A percentile compares a stretch with the other conserved stretches of the same genome.
phyloP scores from a whole-genome alignment of 768 basidiomycete genomes.

The Saitozyma sp. region DNA sequence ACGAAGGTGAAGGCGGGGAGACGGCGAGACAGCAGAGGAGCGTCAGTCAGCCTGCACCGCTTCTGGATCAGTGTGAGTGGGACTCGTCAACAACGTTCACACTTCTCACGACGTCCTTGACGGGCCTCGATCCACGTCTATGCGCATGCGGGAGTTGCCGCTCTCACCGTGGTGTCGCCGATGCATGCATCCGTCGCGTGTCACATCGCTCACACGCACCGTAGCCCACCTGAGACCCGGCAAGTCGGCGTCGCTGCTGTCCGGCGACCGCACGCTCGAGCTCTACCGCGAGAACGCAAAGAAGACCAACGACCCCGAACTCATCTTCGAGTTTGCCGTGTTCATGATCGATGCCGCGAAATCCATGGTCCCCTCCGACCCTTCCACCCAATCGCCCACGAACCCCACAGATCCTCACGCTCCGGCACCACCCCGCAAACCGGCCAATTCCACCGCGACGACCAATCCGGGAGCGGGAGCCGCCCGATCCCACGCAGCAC shows the following conservation, averaged over 20 bases:
- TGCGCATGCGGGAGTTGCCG: no score
- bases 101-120: no score
- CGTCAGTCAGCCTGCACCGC: constrained; percentile 32
- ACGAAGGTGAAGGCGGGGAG: constrained; percentile 2
- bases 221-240: constrained; percentile 82
- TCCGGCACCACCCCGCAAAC: constrained; percentile 15
- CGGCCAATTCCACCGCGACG: constrained; percentile 12
- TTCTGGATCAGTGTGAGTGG: constrained; percentile 51
- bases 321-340: constrained; percentile 97
- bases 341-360: constrained; percentile 99
- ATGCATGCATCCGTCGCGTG: no score
- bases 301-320: constrained; percentile 95
- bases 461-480: constrained; percentile 1
- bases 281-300: constrained; percentile 97
- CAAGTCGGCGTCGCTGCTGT: constrained; percentile 85
- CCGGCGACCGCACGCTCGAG: constrained; percentile 93
- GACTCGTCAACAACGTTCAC: no score
- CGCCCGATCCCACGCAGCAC: background rate
- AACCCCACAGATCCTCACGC: constrained; percentile 13
- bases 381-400: constrained; percentile 54
- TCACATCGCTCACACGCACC: background rate
- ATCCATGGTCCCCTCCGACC: constrained; percentile 69
- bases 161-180: no score
- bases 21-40: constrained; percentile 9
- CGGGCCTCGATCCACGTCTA: no score